Conservation (phyloP, 768 basidiomycete genomes). For the Strobilomyces confusus region DNA sequence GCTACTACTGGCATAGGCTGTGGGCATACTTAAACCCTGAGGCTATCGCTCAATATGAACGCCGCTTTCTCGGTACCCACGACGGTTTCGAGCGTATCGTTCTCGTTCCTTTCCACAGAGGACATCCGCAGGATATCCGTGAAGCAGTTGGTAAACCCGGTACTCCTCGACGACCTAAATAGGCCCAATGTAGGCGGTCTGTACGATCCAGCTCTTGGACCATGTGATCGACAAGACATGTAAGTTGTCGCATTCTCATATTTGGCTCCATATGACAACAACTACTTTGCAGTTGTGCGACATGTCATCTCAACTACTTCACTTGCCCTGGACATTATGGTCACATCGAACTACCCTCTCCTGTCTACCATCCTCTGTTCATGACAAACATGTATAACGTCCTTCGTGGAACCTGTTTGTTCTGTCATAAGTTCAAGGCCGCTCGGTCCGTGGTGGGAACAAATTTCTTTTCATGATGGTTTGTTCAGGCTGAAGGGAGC, state of each 20-base stretch:
- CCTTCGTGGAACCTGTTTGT: constrained; percentile 84
- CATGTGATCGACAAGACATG: constrained; percentile 87
- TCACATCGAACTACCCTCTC: constrained; percentile 92
- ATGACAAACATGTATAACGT: constrained; percentile 88
- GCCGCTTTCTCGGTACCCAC: constrained; percentile 87
- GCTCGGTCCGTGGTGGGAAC: constrained; percentile 61
- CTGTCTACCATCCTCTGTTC: constrained; percentile 95
- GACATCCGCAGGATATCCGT: constrained; percentile 95
- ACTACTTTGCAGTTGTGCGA: constrained; percentile 65
- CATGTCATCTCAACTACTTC: constrained; percentile 90
- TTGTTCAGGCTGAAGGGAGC: constrained; percentile 7
- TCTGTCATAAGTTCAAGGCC: constrained; percentile 90
- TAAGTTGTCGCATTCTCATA: constrained; percentile 39
- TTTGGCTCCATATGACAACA: constrained; percentile 2
- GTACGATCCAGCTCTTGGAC: constrained; percentile 94
- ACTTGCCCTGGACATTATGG: constrained; percentile 98
- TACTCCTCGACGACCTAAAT: constrained; percentile 90
- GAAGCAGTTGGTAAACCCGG: constrained; percentile 92
- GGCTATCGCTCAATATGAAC: constrained; percentile 60
- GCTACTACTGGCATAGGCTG: background rate
- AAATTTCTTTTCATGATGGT: constrained; percentile 10
- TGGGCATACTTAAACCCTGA: background rate
- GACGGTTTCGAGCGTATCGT: constrained; percentile 78
- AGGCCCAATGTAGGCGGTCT: constrained; percentile 88
- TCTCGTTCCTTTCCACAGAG: constrained; percentile 85